A percentile compares a stretch with the other conserved stretches of the same genome.
phyloP scores from a whole-genome alignment of 139 green algal species.

The Chlamydomonas sphaeroides region DNA sequence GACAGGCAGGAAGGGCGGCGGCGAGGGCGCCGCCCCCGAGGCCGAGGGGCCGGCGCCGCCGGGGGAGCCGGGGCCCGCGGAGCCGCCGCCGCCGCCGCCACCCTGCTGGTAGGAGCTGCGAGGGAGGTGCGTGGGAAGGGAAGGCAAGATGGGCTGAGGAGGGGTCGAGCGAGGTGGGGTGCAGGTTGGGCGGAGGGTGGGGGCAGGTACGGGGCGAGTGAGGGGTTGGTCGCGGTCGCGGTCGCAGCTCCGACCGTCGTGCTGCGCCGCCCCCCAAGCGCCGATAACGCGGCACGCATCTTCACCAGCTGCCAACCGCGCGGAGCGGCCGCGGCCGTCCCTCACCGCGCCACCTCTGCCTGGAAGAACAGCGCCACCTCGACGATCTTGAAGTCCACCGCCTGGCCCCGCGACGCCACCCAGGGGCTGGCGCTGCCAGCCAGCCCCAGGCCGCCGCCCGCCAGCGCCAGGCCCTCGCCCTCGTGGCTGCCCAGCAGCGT shows the following conservation, averaged over 20 bases:
- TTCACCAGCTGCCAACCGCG: no score
- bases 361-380: constrained; percentile 85
- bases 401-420: constrained; percentile 58
- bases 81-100: no score
- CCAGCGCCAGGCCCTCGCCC: constrained; percentile 78
- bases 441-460: constrained; percentile 5
- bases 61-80: not conserved
- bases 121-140: no score
- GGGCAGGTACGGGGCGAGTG: no score
- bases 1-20: constrained; percentile 68
- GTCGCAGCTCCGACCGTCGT: not conserved
- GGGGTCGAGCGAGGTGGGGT: no score
- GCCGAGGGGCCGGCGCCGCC: no score
- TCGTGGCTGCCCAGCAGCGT: constrained; percentile 79
- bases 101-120: no score
- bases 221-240: no score
- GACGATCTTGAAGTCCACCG: constrained; percentile 63
- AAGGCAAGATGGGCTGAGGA: no score
- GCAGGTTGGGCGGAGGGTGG: no score
- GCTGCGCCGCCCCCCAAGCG: not conserved
- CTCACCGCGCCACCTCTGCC: constrained; percentile 50
- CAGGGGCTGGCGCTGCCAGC: constrained; percentile 51
- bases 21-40: not conserved
- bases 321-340: no score
- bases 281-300: not conserved